Evolutionary conservation across 2,329 filamentous ascomycete genomes (phyloP).

Genomic region (Colletotrichum abscissum): DNA sequence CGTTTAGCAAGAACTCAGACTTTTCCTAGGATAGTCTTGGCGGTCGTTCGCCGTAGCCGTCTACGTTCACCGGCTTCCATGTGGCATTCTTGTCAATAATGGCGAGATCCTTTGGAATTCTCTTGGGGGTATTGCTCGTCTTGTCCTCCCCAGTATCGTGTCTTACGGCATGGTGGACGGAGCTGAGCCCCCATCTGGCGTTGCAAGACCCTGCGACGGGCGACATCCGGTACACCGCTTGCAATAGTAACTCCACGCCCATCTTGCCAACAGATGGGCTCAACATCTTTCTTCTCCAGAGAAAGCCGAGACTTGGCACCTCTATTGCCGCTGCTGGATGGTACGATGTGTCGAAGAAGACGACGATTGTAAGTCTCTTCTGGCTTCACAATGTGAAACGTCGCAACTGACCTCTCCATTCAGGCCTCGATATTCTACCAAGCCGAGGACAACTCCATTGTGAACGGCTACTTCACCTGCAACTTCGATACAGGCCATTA

Average conservation of each 20-base stretch:
- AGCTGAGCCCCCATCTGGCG: constrained; percentile 46
- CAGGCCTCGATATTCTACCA: constrained; percentile 35
- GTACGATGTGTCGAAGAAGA: constrained; percentile 40
- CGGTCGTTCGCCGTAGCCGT: not conserved
- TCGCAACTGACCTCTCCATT: not conserved
- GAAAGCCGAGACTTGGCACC: constrained; percentile 46
- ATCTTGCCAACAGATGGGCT: constrained; percentile 48
- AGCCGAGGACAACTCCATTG: constrained; percentile 18
- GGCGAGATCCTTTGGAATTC: not conserved
- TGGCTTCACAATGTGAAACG: not conserved
- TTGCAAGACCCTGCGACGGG: constrained; percentile 49
- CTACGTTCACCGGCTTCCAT: not conserved
- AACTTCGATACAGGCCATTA: constrained; percentile 48
- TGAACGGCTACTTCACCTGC: constrained; percentile 44
- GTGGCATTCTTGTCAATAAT: not conserved
- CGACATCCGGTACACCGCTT: constrained; percentile 48
- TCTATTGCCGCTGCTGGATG: constrained; percentile 49
- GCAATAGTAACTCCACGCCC: constrained; percentile 44
- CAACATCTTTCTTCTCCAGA: constrained; percentile 41
- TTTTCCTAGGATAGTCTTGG: not conserved
- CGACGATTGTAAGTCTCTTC: constrained; percentile 45
- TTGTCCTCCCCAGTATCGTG: constrained; percentile 39
- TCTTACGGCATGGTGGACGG: constrained; percentile 50
- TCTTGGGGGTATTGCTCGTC: constrained; percentile 10
- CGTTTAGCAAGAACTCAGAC: not conserved